phyloP scores from a whole-genome alignment of 1,284 basidiomycete species.

The Fomes fomentarius region DNA sequence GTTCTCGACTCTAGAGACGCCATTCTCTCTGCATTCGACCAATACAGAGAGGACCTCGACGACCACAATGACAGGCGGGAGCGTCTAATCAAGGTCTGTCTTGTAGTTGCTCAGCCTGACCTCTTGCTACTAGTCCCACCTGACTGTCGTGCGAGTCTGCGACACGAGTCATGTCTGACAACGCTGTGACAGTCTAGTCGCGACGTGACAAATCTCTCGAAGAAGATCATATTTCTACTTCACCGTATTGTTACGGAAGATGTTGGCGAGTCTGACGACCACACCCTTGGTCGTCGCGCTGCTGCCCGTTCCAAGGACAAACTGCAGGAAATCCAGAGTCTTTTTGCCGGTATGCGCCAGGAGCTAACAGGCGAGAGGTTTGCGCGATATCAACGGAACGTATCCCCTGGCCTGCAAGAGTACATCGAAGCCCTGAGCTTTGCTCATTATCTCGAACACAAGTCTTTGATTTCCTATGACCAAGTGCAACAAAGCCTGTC shows the following conservation, averaged over 20 bases:
- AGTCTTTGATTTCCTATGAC: conserved; percentile 68
- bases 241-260: conserved; percentile 75
- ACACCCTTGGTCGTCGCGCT: conserved; percentile 42
- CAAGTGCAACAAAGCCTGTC: conserved; percentile 70
- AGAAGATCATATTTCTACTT: conserved; percentile 93
- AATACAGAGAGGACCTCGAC: conserved; percentile 74
- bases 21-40: conserved; percentile 49
- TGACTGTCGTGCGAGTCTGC: neutral
- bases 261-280: conserved; percentile 35
- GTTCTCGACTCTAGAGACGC: conserved; percentile 26
- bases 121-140: neutral
- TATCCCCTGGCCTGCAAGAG: conserved; percentile 85
- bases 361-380: conserved; percentile 76
- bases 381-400: conserved; percentile 80
- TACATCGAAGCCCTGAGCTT: conserved; percentile 95
- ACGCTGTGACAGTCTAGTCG: conserved; percentile 59
- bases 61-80: conserved; percentile 77
- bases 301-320: conserved; percentile 66
- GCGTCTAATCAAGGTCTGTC: conserved; percentile 78
- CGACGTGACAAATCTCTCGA: conserved; percentile 91
- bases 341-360: conserved; percentile 65
- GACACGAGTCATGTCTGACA: neutral
- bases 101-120: neutral
- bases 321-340: conserved; percentile 67
- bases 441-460: conserved; percentile 82